Evolutionary conservation across 805 yeast genomes (phyloP), one percentile per base, ranked within the genome.

Genomic region (Wickerhamomyces canadensis): DNA sequence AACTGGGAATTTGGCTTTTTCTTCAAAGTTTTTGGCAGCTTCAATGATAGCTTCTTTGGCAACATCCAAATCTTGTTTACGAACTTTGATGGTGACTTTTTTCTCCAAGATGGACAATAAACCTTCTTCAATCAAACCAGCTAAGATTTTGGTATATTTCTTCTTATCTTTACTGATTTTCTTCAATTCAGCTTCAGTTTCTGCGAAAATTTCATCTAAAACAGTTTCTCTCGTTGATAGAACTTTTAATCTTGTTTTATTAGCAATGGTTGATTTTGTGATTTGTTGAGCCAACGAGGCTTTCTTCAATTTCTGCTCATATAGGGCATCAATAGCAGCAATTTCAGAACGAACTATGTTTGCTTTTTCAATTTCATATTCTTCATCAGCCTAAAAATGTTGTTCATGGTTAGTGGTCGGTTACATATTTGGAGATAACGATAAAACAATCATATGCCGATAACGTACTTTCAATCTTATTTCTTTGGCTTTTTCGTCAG

Each of bases 401-500:
- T n/a, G 15, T 42, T 38, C 36, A 38, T 15, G n/a, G n/a, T n/a
- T n/a, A n/a, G n/a, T n/a, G n/a, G n/a, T n/a, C n/a, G n/a, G n/a
- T n/a, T n/a, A n/a, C n/a, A n/a, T n/a, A n/a, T n/a, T n/a, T n/a
- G n/a, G n/a, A n/a, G 17, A 25, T 22, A 13, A 10, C 9, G 14
- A 19, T 2, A 15, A 26, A 18, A n/a, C 14, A 10, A 19, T 15
- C 2, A 8, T 13, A 12, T 7, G 19, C 19, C 12, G 5, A 31
- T 16, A 13, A 47, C 63, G 15, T 37, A 62, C 67, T 71, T 93
- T 94, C 55, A 93, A 72, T 61, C 75, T 80, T 58, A 93, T 88
- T 66, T 93, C 99, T 62, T 85, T 86, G 50, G 98, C 96, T 70
- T 93, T 93, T 65, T 93, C 99, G 57, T 89, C 95, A 27, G 99